Base-by-base conservation (phyloP, 495 filamentous ascomycete genomes). In the Neurospora sp. region DNA sequence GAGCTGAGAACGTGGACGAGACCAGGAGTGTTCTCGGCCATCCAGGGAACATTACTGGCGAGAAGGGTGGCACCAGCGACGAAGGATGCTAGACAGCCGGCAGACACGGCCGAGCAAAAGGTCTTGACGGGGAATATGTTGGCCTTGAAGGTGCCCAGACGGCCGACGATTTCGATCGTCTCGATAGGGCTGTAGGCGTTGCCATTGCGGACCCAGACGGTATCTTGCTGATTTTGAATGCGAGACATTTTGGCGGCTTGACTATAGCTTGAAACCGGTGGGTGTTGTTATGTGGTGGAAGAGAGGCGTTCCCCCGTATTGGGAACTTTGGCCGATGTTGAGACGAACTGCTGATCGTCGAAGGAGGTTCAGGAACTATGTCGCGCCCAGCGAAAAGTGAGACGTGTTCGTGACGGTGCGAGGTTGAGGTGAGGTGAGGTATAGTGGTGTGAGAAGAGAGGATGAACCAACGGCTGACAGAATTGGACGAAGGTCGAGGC, bases 1-100 rank as follows among this genome's bases (percentile, higher is more conserved):
- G 86, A 86, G 35, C 82, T 78, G 69, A 89, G 83, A 2, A 85
- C 87, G 12, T 87, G 83, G 53, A 91, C 86, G 61, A 90, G 77
- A 2, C 89, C 88, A 0, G 86, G 84, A 7, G 88, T 88, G 76
- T 90, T 90, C 10, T 87, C 83, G 68, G 86, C 82, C 71, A 86
- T 89, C 89, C 89, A 91, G 1, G 88, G 85, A 1, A 87, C 78
- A 3, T 86, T 79, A 72, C 83, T 87, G 37, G 85, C 86, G 68
- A 81, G 84, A n/a, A 90, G 79, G 2, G 80, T 74, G 3, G 85
- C 84, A 8, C 85, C 87, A 45, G 83, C 87, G 8, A 84, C 87
- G 71, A 89, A 87, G 31, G 83, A 82, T n/a, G 88, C 81, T 35
- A 89, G 73, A 59, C 83, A 83, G 1, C 87, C 87, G 2, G 85